These are phyloP conservation scores for Westerdykella sp. DNA, from an alignment of 2,329 filamentous ascomycete genomes.

Conservation along the genomic window DNA sequence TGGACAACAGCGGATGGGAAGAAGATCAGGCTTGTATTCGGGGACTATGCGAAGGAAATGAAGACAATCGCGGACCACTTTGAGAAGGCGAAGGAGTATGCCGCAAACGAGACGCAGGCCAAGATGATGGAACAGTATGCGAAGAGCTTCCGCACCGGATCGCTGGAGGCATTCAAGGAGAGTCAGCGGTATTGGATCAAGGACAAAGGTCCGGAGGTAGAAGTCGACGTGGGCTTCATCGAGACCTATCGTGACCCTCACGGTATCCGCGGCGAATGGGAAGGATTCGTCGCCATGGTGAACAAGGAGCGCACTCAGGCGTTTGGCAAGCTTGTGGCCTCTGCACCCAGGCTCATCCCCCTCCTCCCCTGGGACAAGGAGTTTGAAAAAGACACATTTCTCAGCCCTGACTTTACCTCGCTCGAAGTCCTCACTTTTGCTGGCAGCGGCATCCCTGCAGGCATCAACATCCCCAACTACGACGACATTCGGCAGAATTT, in stretches of 20 bases:
- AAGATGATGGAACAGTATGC: conserved; percentile 45
- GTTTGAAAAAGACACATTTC: conserved; percentile 94
- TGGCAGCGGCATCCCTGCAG: conserved; percentile 43
- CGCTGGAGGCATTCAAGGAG: conserved; percentile 46
- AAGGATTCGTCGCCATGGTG: conserved; percentile 56
- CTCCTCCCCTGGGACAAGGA: conserved; percentile 80
- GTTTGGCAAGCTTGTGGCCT: conserved; percentile 77
- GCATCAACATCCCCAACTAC: conserved; percentile 53
- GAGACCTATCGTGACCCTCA: conserved; percentile 52
- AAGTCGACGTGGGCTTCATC: conserved; percentile 50
- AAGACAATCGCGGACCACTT: conserved; percentile 42
- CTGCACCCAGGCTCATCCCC: conserved; percentile 76
- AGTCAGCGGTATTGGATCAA: conserved; percentile 50
- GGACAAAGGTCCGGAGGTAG: conserved; percentile 47
- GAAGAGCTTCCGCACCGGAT: conserved; percentile 47
- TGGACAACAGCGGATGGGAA: conserved; percentile 44
- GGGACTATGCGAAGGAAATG: conserved; percentile 45
- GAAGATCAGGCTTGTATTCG: conserved; percentile 42
- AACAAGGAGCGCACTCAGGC: conserved; percentile 86
- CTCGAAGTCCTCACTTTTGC: conserved; percentile 84
- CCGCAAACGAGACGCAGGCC: conserved; percentile 41
- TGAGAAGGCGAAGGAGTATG: conserved; percentile 43
- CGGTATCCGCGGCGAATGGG: conserved; percentile 50
- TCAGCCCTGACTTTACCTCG: conserved; percentile 92
- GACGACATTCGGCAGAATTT: conserved; percentile 65